Conservation (phyloP, 2,329 filamentous ascomycete species). For the Coniochaeta ligniaria region DNA sequence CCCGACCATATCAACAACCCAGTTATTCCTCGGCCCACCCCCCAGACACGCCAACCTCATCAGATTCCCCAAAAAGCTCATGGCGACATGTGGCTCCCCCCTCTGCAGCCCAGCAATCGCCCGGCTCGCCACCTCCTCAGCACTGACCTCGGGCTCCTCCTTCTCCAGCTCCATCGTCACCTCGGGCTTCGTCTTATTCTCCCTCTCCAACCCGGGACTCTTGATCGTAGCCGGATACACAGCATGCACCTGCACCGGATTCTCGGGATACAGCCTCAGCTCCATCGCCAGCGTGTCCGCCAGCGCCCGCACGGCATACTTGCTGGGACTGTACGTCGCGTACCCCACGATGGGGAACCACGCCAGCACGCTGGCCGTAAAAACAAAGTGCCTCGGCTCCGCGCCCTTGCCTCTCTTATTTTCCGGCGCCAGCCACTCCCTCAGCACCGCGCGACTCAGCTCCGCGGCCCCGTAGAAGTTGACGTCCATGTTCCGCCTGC, state of each 20-base stretch:
- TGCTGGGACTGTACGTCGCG: conserved; percentile 72
- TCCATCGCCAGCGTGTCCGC: conserved; percentile 82
- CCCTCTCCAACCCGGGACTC: conserved; percentile 65
- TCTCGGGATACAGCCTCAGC: conserved; percentile 73
- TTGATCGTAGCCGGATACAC: conserved; percentile 81
- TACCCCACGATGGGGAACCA: conserved; percentile 80
- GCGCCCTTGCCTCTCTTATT: conserved; percentile 28
- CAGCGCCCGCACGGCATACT: conserved; percentile 76
- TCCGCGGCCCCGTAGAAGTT: conserved; percentile 87
- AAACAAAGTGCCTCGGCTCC: conserved; percentile 70
- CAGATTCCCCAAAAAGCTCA: conserved; percentile 62
- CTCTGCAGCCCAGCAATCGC: conserved; percentile 70
- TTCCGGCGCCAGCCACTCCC: conserved; percentile 61
- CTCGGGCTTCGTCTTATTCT: conserved; percentile 72
- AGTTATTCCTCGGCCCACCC: conserved; percentile 49
- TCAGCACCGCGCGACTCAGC: conserved; percentile 73
- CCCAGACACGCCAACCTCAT: conserved; percentile 60
- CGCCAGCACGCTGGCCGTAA: conserved; percentile 72
- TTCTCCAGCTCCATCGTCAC: conserved; percentile 76
- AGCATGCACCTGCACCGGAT: conserved; percentile 65
- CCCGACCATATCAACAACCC: conserved; percentile 51
- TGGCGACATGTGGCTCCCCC: conserved; percentile 73
- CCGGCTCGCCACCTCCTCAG: conserved; percentile 66
- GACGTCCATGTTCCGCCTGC: conserved; percentile 79
- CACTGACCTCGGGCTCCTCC: conserved; percentile 71